phyloP scores from a whole-genome alignment of 768 basidiomycete genomes.

The Lactarius vividus region DNA sequence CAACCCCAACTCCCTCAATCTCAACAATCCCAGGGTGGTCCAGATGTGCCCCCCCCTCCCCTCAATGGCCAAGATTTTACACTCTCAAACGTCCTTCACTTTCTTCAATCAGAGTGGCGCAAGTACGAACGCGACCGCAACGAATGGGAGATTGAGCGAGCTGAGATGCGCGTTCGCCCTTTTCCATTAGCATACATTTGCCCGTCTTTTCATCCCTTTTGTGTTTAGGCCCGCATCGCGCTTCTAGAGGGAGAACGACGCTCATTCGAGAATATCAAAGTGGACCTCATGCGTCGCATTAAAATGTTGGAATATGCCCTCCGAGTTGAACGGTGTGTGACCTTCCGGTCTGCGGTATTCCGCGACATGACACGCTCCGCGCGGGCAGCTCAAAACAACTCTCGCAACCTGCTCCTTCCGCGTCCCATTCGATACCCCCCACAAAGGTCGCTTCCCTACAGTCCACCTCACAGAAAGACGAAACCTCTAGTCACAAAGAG shows the following conservation, averaged over 20 bases:
- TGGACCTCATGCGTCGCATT: slow-evolving; percentile 93
- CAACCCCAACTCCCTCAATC: slow-evolving; percentile 51
- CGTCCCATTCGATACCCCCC: slow-evolving; percentile 52
- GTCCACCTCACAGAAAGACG: slow-evolving; percentile 63
- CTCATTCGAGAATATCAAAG: slow-evolving; percentile 95
- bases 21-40: slow-evolving; percentile 51
- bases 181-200: slow-evolving; percentile 22
- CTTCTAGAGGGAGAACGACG: slow-evolving; percentile 95
- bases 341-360: slow-evolving; percentile 21
- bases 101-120: slow-evolving; percentile 97
- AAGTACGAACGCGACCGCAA: slow-evolving; percentile 97
- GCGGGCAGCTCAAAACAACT: slow-evolving; percentile 74
- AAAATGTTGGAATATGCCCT: slow-evolving; percentile 99
- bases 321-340: slow-evolving; percentile 87
- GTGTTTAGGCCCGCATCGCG: slow-evolving; percentile 84
- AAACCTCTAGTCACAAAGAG: slow-evolving; percentile 68
- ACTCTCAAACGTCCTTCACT: slow-evolving; percentile 92
- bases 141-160: slow-evolving; percentile 99
- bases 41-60: slow-evolving; percentile 65
- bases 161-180: slow-evolving; percentile 91
- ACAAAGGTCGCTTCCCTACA: slow-evolving; percentile 66
- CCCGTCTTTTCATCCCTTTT: slow-evolving; percentile 28
- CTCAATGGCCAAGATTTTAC: slow-evolving; percentile 91
- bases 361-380: slow-evolving; percentile 35
- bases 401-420: slow-evolving; percentile 47